Conservation (phyloP, 192 early-diverging fungal genomes). For the Kickxella alabastrina region DNA sequence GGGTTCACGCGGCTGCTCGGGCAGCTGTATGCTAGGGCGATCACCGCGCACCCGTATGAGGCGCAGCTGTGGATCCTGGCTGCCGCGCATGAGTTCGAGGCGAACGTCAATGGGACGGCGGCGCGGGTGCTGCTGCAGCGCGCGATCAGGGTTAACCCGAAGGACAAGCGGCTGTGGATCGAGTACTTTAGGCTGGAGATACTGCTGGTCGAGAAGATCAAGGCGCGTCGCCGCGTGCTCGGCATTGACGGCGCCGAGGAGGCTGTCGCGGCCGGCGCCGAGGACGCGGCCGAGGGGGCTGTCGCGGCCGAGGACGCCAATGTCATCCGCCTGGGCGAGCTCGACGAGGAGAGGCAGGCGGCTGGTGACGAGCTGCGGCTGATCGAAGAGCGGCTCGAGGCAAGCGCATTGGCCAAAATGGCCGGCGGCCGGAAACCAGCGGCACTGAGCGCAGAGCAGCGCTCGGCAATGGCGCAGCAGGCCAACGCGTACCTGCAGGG, state of each 20-base stretch:
- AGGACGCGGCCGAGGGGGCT: slow-evolving; percentile 34
- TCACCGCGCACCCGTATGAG: slow-evolving; percentile 82
- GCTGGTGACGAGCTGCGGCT: slow-evolving; percentile 15
- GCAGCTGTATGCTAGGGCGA: slow-evolving; percentile 74
- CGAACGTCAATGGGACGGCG: slow-evolving; percentile 73
- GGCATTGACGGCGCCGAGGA: slow-evolving; percentile 55
- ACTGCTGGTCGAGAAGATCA: slow-evolving; percentile 81
- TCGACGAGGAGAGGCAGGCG: slow-evolving; percentile 55
- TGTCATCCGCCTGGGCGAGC: slow-evolving; percentile 56
- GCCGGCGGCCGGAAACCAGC: slow-evolving; percentile 21
- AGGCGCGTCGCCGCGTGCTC: slow-evolving; percentile 72
- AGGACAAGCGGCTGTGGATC: slow-evolving; percentile 71
- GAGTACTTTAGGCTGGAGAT: slow-evolving; percentile 95
- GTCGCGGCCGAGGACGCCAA: slow-evolving; percentile 43
- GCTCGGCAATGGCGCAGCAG: slow-evolving; percentile 36
- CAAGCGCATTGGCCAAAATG: slow-evolving; percentile 30
- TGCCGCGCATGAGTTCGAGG: slow-evolving; percentile 82
- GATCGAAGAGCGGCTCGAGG: slow-evolving; percentile 43
- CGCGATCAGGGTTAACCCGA: slow-evolving; percentile 76
- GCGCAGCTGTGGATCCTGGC: slow-evolving; percentile 87
- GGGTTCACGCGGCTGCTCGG: slow-evolving; percentile 57
- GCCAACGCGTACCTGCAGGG: slow-evolving; percentile 68
- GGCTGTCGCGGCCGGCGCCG: slow-evolving; percentile 29
- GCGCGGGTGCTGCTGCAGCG: slow-evolving; percentile 82
- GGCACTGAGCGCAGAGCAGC: slow-evolving; percentile 39